phyloP scores from a whole-genome alignment of 257 asterid species.

The Penstemon newberryi region DNA sequence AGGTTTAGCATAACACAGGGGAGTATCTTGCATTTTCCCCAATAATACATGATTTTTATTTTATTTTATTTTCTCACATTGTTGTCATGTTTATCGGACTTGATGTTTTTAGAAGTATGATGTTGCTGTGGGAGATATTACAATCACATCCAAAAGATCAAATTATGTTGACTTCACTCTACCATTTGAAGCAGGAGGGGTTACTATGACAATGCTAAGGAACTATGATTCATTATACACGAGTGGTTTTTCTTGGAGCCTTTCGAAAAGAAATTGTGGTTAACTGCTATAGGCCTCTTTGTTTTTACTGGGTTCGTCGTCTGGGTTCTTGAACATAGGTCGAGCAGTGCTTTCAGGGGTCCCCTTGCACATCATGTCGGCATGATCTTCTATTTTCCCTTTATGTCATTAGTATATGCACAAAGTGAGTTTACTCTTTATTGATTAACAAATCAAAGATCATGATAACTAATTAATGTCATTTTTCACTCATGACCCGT shows the following conservation, averaged over 20 bases:
- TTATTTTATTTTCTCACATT: background rate
- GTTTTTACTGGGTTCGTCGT: constrained; percentile 30
- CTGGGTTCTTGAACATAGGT: constrained; percentile 40
- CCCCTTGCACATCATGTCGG: background rate
- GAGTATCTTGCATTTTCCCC: too few species aligned
- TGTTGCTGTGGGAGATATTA: constrained; percentile 36
- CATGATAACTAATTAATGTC: background rate
- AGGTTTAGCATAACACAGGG: too few species aligned
- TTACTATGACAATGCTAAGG: constrained; percentile 23
- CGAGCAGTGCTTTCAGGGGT: constrained; percentile 23
- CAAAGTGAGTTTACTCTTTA: constrained; percentile 3
- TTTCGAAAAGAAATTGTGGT: constrained; percentile 30
- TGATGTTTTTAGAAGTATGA: constrained; percentile 23
- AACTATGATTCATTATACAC: background rate
- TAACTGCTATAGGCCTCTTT: constrained; percentile 24
- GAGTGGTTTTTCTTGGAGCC: constrained; percentile 42
- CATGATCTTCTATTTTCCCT: constrained; percentile 11
- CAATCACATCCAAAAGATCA: constrained; percentile 32
- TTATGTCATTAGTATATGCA: constrained; percentile 7
- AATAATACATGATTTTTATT: background rate
- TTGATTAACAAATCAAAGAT: background rate
- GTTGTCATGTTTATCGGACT: background rate
- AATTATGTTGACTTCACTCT: constrained; percentile 36
- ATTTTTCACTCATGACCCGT: background rate
- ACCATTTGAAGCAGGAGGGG: constrained; percentile 33